Conservation (phyloP, 169 alveolate species). For the Theileria luwenshuni region DNA sequence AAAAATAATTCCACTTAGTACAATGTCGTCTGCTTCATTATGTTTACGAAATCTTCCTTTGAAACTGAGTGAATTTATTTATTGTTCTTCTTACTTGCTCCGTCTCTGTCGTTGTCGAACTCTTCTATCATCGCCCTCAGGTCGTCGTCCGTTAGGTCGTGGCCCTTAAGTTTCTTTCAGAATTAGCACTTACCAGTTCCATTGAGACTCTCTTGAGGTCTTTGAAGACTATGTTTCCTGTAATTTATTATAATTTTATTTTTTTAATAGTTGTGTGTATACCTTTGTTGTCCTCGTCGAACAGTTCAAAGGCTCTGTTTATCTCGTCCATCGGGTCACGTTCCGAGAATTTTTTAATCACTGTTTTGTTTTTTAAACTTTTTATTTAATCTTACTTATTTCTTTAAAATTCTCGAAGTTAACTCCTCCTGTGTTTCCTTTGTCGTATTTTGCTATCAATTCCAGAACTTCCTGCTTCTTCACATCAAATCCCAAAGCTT, state of each 20-base stretch:
- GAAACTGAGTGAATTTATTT: conserved; percentile 73
- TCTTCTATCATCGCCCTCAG: conserved; percentile 97
- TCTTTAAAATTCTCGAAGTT: conserved; percentile 82
- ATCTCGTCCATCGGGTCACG: conserved; percentile 97
- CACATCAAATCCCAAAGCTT: conserved; percentile 97
- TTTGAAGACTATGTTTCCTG: conserved; percentile 90
- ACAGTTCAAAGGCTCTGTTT: conserved; percentile 91
- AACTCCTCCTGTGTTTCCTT: conserved; percentile 79
- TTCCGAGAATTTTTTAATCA: conserved; percentile 86
- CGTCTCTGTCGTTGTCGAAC: conserved; percentile 96
- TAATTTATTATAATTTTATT: neutral
- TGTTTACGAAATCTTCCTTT: conserved; percentile 93
- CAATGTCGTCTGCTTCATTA: conserved; percentile 93
- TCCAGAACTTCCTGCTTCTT: conserved; percentile 93
- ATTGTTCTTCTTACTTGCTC: conserved; percentile 77
- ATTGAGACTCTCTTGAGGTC: conserved; percentile 94
- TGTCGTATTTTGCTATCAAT: conserved; percentile 85
- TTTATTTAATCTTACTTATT: conserved; percentile 65
- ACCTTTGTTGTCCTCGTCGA: conserved; percentile 94
- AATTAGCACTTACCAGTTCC: conserved; percentile 82
- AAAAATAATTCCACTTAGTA: conserved; percentile 59
- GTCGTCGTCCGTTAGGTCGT: conserved; percentile 95
- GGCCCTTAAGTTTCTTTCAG: conserved; percentile 81
- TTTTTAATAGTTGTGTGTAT: neutral
- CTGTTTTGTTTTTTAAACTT: conserved; percentile 53